A percentile compares a stretch with the other conserved stretches of the same genome.
phyloP scores from a whole-genome alignment of 768 basidiomycete species.

The Candolleomyces efflorescens region DNA sequence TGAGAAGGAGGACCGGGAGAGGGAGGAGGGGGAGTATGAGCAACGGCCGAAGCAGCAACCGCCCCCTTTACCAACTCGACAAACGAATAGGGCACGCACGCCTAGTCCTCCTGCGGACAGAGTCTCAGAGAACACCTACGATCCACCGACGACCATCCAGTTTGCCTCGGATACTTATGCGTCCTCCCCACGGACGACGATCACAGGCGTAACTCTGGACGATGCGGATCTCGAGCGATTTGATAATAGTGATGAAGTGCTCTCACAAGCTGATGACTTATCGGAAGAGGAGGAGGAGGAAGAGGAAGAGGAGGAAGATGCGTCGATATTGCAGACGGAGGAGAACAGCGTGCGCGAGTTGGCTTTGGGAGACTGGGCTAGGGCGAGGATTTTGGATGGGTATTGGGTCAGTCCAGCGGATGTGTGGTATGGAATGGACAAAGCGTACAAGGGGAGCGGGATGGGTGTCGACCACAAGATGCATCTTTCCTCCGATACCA shows the following conservation, averaged over 20 bases:
- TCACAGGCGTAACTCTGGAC: too few relatives aligned
- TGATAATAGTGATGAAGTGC: constrained; percentile 6
- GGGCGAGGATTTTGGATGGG: constrained; percentile 68
- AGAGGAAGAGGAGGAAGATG: constrained; percentile 42
- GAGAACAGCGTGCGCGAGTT: constrained; percentile 45
- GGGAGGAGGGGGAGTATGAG: constrained; percentile 11
- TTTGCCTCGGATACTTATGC: background rate
- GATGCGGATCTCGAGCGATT: background rate
- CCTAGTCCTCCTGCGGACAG: background rate
- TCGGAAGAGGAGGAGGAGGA: constrained; percentile 29
- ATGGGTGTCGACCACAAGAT: background rate
- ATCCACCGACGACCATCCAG: background rate
- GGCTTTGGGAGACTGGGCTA: constrained; percentile 69
- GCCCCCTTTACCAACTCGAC: background rate
- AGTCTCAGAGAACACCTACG: background rate
- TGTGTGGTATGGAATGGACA: constrained; percentile 44
- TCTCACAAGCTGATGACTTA: constrained; percentile 20
- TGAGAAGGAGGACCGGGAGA: constrained; percentile 3
- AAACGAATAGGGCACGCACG: background rate
- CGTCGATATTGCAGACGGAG: constrained; percentile 36
- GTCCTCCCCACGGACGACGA: background rate
- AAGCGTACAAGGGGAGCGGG: constrained; percentile 10
- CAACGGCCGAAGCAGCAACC: background rate
- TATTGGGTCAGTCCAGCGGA: constrained; percentile 76
- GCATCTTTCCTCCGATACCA: background rate